Base-by-base conservation (phyloP, 306 rosid genomes). In the Vigna trinervia region DNA sequence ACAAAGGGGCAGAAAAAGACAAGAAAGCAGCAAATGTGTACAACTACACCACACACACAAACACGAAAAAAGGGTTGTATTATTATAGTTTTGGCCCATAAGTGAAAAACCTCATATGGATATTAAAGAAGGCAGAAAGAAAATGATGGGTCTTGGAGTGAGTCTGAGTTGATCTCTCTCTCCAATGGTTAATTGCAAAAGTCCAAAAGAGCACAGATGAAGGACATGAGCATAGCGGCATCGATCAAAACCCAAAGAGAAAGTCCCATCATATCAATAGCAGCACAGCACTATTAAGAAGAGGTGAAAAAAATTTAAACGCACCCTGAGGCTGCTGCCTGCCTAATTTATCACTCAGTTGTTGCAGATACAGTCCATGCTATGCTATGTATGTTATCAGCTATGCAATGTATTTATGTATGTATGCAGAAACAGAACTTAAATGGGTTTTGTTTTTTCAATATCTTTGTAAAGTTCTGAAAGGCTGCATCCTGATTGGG, bases 61-160 rank as follows among this genome's bases (percentile, higher is more conserved):
- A 60, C 19, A 56, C 63, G 32, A 11, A 78, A 39, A 34, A 82
- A 64, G 23, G 36, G 20, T 56, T 47, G 68, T 45, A 23, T 68
- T 45, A 39, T 72, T 70, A 34, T 78, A 60, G 77, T 78, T 53
- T 65, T 39, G 63, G 86, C 50, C 64, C 51, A 41, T 67, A 69
- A 73, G 72, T 28, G 46, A 66, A 39, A 77, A 39, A 9, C 73
- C 72, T 54, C 69, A 73, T 43, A 50, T 71, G 67, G 62, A 53
- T 61, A 26, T 69, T 69, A 69, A 79, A 66, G 78, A 73, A 41
- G 60, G 68, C 64, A 61, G 69, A 58, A 80, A 45, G 77, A 86
- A 85, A 87, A 82, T 51, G 78, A 87, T 83, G 86, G 82, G 74
- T 80, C 82, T 80, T 73, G 38, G 52, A 34, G 81, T 85, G 88